Percentiles rank a stretch among this genome's conserved stretches.
Evolutionary conservation across 1,139 yeast species (phyloP).

Genomic region (Kurtzmaniella quercitrusa): DNA sequence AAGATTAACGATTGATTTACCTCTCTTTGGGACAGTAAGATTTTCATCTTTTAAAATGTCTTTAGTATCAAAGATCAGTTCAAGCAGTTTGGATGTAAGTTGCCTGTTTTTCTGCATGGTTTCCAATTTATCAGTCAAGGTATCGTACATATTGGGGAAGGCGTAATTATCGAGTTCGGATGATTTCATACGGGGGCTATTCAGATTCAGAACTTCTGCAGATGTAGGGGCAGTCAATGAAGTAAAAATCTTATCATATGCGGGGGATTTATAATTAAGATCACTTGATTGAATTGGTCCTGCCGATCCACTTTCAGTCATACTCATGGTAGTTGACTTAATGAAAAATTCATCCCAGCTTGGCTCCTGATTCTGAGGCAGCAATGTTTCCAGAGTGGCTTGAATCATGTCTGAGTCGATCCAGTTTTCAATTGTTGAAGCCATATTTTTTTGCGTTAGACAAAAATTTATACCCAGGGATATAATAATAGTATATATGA

Average conservation of each 20-base stretch:
- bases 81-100: constrained; percentile 18
- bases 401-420: constrained; percentile 5
- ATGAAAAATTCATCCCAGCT: constrained; percentile 20
- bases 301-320: constrained; percentile 12
- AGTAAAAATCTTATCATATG: neutral
- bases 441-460: neutral
- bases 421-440: neutral
- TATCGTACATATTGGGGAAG: constrained; percentile 10
- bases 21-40: neutral
- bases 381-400: constrained; percentile 13
- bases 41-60: constrained; percentile 18
- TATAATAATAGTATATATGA: too few relatives aligned
- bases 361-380: constrained; percentile 14
- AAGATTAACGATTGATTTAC: constrained; percentile 1
- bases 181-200: constrained; percentile 12
- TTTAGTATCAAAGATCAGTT: constrained; percentile 23
- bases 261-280: neutral
- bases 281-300: neutral
- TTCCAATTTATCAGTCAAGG: constrained; percentile 15
- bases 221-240: constrained; percentile 1
- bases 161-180: constrained; percentile 8
- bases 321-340: constrained; percentile 17
- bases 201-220: constrained; percentile 8
- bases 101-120: constrained; percentile 12
- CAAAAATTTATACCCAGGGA: neutral